Conservation (phyloP, 75 land plant species). For the Adiantum capillusveneris region DNA sequence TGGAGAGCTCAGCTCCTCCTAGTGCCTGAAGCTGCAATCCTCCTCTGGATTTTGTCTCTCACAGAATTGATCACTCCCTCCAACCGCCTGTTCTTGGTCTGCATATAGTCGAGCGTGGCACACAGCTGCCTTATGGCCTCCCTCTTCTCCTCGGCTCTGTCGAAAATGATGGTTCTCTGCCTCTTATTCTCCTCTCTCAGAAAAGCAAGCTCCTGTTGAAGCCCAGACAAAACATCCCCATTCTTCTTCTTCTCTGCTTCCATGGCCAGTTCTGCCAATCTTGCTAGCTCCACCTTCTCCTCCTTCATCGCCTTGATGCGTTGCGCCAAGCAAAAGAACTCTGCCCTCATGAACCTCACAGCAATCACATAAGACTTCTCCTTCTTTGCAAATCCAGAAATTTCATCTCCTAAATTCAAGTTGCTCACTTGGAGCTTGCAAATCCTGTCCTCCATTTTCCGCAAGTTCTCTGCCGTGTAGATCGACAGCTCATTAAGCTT, state of each 20-base stretch:
- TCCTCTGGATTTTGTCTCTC: slow-evolving; percentile 2
- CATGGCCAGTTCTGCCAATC: slow-evolving; percentile 1
- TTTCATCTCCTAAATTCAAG: neutral
- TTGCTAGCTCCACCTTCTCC: slow-evolving; percentile 5
- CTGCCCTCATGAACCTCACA: slow-evolving; percentile 2
- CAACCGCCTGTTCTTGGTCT: slow-evolving; percentile 42
- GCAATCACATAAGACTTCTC: slow-evolving; percentile 8
- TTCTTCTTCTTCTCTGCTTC: neutral
- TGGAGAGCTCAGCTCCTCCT: no score
- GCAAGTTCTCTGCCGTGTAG: neutral
- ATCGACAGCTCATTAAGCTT: neutral
- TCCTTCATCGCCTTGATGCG: slow-evolving; percentile 5
- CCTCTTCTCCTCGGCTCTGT: slow-evolving; percentile 65
- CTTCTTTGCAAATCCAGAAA: neutral
- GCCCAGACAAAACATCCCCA: neutral
- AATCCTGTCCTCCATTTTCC: slow-evolving; percentile 4
- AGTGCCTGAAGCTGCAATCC: neutral
- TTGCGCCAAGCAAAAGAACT: neutral
- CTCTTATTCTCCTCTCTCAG: slow-evolving; percentile 39
- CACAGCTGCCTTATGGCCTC: slow-evolving; percentile 78
- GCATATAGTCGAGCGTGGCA: slow-evolving; percentile 36
- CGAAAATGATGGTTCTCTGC: slow-evolving; percentile 37
- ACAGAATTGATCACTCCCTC: slow-evolving; percentile 21
- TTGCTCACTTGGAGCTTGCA: slow-evolving; percentile 1
- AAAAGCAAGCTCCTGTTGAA: slow-evolving; percentile 1